Conservation (phyloP, 2,329 filamentous ascomycete genomes). For the Beauveria bassiana region DNA sequence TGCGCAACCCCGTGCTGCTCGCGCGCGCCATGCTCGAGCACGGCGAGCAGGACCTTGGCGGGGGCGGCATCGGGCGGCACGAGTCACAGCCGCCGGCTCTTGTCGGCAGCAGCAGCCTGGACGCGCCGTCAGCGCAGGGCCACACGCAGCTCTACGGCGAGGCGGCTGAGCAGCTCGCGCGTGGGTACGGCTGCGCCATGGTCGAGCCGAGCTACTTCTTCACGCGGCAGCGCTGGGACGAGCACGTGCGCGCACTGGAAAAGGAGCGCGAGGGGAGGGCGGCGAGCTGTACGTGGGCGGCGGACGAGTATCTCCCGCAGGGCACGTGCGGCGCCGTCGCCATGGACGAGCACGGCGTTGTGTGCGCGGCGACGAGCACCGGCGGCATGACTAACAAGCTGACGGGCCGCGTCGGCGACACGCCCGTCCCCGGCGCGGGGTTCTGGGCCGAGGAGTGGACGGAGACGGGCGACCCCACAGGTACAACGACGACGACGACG, state of each 20-base stretch:
- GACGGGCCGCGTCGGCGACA: constrained; percentile 78
- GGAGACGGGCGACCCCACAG: constrained; percentile 34
- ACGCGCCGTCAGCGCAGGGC: constrained; percentile 52
- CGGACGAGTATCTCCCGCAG: constrained; percentile 64
- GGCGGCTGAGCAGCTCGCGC: constrained; percentile 62
- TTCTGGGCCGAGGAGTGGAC: constrained; percentile 87
- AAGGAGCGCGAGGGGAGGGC: constrained; percentile 14
- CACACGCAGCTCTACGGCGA: constrained; percentile 63
- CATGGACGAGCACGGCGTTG: constrained; percentile 64
- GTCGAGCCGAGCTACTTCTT: constrained; percentile 69
- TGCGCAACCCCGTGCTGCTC: constrained; percentile 73
- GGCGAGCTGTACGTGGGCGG: constrained; percentile 42
- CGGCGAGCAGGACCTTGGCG: constrained; percentile 53
- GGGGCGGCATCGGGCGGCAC: constrained; percentile 24
- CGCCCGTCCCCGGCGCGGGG: constrained; percentile 72
- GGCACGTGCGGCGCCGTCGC: constrained; percentile 81
- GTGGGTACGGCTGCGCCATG: constrained; percentile 60
- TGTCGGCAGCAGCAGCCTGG: constrained; percentile 15
- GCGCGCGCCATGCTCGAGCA: constrained; percentile 63
- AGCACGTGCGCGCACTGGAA: constrained; percentile 56
- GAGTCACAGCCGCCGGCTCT: neutral
- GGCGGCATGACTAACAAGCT: constrained; percentile 87
- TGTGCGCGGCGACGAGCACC: constrained; percentile 61
- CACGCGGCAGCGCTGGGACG: constrained; percentile 70
- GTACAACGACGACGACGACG: neutral